Evolutionary conservation across 306 rosid species (phyloP).

Genomic region (Quercus engelmannii): DNA sequence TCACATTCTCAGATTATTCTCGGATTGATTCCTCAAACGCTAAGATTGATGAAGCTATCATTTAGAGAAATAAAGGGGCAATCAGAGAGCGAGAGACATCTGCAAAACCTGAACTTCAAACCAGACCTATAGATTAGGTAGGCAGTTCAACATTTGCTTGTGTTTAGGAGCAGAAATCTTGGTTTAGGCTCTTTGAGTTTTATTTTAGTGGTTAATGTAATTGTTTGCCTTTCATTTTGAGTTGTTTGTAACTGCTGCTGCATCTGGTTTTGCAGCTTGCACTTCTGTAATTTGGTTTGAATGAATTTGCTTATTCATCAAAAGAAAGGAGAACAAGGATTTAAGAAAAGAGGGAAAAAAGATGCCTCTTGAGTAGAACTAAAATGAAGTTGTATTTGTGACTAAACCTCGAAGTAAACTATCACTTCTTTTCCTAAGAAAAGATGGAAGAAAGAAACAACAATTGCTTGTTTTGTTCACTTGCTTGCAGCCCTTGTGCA

Average conservation of each 20-base stretch:
- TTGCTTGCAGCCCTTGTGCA: background rate
- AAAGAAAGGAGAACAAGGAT: background rate
- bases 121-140: background rate
- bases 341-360: background rate
- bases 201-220: background rate
- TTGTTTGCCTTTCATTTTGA: background rate
- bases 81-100: background rate
- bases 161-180: background rate
- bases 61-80: background rate
- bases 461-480: background rate
- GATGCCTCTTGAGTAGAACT: too few relatives aligned
- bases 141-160: background rate
- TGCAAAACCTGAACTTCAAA: background rate
- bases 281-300: background rate
- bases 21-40: background rate
- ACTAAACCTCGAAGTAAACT: too few relatives aligned
- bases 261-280: background rate
- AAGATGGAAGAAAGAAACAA: too few relatives aligned
- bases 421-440: too few relatives aligned
- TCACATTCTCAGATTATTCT: background rate
- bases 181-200: background rate
- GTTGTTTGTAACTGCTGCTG: background rate
- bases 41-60: background rate
- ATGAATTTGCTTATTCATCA: background rate
- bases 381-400: too few relatives aligned